phyloP scores from a whole-genome alignment of 805 yeast species.

The Cyberlindnera amylophila region DNA sequence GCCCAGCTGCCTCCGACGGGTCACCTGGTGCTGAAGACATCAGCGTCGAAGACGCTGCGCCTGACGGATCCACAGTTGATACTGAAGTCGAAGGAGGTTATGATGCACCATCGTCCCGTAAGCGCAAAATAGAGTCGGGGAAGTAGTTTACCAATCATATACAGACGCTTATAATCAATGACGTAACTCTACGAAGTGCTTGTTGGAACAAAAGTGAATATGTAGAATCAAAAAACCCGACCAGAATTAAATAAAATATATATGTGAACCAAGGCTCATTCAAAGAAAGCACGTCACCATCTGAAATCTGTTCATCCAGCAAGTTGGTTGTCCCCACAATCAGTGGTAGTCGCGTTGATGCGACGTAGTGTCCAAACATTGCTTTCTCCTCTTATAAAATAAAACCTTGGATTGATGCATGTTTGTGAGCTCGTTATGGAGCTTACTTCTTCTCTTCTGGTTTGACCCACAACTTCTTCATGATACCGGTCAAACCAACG shows the following conservation, averaged over 20 bases:
- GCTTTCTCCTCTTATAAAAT: too few relatives aligned
- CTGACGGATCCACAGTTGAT: too few relatives aligned
- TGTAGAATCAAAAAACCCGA: constrained; percentile 6
- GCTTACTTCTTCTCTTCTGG: constrained; percentile 22
- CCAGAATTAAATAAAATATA: constrained; percentile 7
- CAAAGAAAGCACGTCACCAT: neutral
- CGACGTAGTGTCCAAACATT: too few relatives aligned
- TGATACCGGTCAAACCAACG: constrained; percentile 56
- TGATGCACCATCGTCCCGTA: constrained; percentile 3
- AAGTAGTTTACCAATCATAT: neutral
- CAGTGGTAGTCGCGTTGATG: too few relatives aligned
- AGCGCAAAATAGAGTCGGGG: constrained; percentile 8
- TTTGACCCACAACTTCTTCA: constrained; percentile 52
- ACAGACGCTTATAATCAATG: too few relatives aligned
- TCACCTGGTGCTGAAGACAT: too few relatives aligned
- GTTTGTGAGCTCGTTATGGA: neutral
- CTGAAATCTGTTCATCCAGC: too few relatives aligned
- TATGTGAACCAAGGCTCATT: neutral
- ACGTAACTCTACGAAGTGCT: too few relatives aligned
- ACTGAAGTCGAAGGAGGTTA: neutral
- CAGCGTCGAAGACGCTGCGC: neutral
- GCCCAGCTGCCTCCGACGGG: neutral
- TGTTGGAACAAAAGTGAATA: constrained; percentile 2
- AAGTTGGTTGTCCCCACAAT: too few relatives aligned
- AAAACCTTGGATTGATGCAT: neutral